phyloP scores from a whole-genome alignment of 306 rosid species.

The Oemleria cerasiformis region DNA sequence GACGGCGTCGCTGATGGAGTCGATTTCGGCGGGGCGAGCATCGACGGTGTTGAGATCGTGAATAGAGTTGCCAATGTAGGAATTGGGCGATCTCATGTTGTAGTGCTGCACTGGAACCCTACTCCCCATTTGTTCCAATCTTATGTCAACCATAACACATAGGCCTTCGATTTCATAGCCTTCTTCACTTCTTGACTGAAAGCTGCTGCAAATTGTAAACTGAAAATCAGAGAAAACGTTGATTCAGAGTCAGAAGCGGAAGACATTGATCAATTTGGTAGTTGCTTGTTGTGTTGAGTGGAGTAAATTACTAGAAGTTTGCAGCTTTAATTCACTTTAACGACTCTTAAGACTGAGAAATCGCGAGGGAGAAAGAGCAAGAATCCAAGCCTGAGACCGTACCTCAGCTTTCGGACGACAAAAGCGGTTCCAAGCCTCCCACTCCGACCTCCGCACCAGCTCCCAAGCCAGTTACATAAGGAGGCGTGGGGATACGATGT shows the following conservation, averaged over 20 bases:
- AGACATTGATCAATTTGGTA: conserved; percentile 1
- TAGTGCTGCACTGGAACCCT: conserved; percentile 93
- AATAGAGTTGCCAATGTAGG: conserved; percentile 77
- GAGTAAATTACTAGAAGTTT: not conserved
- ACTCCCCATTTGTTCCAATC: conserved; percentile 45
- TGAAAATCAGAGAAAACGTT: conserved; percentile 10
- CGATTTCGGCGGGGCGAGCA: conserved; percentile 48
- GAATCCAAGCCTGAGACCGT: conserved; percentile 34
- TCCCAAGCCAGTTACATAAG: conserved; percentile 23
- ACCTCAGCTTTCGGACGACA: conserved; percentile 41
- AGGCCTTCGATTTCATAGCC: not conserved
- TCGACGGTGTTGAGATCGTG: conserved; percentile 84
- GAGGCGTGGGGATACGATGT: not conserved
- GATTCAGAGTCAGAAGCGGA: conserved; percentile 7
- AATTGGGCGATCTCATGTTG: conserved; percentile 69
- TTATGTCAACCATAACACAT: not conserved
- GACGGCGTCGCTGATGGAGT: conserved; percentile 54
- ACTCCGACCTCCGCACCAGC: conserved; percentile 37
- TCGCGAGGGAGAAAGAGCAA: not conserved
- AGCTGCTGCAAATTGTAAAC: not conserved
- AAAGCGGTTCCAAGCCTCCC: conserved; percentile 54
- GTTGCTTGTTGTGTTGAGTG: not conserved
- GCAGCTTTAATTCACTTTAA: conserved; percentile 10
- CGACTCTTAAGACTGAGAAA: conserved; percentile 42
- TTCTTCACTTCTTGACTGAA: not conserved